Percentiles rank a stretch among this genome's conserved stretches.
phyloP scores from a whole-genome alignment of 257 asterid species.

The Solanum bulbocastanum region DNA sequence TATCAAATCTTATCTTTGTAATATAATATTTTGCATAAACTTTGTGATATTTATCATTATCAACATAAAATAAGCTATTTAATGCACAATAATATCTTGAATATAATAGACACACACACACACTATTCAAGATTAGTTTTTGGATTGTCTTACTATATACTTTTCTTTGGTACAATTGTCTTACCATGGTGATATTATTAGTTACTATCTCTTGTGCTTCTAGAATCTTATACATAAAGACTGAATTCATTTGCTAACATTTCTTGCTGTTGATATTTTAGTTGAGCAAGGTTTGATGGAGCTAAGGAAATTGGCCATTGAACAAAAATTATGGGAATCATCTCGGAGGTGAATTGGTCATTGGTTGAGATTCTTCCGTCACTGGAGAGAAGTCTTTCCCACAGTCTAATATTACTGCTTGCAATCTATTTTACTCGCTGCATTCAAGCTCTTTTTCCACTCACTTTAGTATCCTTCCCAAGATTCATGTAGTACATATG shows the following conservation, averaged over 20 bases:
- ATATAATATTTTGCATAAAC: not conserved
- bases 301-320: slow-evolving; percentile 36
- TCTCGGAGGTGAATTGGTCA: slow-evolving; percentile 36
- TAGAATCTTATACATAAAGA: not conserved
- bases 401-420: not conserved
- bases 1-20: not conserved
- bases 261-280: slow-evolving; percentile 5
- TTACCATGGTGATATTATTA: not conserved
- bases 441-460: not conserved
- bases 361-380: slow-evolving; percentile 19
- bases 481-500: not conserved
- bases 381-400: slow-evolving; percentile 23
- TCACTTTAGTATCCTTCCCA: not conserved
- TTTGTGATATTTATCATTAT: not conserved
- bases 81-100: not conserved
- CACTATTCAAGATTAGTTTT: not conserved
- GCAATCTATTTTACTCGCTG: not conserved
- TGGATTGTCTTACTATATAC: not conserved
- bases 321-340: slow-evolving; percentile 34
- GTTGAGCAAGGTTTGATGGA: slow-evolving; percentile 45
- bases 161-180: not conserved
- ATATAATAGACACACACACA: not conserved
- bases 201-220: not conserved
- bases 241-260: not conserved
- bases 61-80: not conserved